Evolutionary conservation across 352 stramenopile species (phyloP), one percentile per base, ranked within the genome.

Genomic region (Pythium coloratum): DNA sequence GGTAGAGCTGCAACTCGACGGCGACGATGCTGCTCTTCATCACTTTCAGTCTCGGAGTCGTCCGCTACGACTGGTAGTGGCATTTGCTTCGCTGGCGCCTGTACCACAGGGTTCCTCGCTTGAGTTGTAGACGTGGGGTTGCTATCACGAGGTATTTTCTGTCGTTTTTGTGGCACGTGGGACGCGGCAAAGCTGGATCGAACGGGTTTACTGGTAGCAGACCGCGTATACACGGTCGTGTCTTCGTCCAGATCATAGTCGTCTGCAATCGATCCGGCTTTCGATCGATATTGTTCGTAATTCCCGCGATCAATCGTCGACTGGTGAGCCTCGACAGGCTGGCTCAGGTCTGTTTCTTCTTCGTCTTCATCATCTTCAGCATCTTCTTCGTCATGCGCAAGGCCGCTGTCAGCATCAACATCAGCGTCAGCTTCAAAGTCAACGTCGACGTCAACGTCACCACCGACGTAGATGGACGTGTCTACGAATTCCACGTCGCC

Each of bases 261-360:
- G 18, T 72, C 58, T 42, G 6, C 20, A n/a, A 3, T 60, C 16
- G 49, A 81, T 82, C 60, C 20, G 13, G 32, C 49, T 18, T 55
- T 67, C 5, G 51, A 32, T 44, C 53, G 38, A 18, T 67, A 67
- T 18, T 69, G 42, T 2, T 55, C 20, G 3, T 79, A 68, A 26
- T 85, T 88, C 46, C 78, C 82, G 47, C 68, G 68, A 28, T 89
- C 80, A 42, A 90, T 78, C 9, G 82, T 89, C 34, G 77, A 84
- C 12, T 20, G n/a, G 7, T 58, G 56, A 44, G 4, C 58, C n/a
- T 58, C 36, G 2, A 53, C 46, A 6, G 46, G 46, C n/a, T 53
- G 46, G 18, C 46, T 59, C 33, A 49, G 2, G 49, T 62, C 69
- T 38, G 2, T n/a, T 30, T 53, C 42, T 13, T 47, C 33, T n/a